These are phyloP conservation scores for Pugionium cornutum DNA, from an alignment of 345 rosid genomes.

Conservation along the genomic window DNA sequence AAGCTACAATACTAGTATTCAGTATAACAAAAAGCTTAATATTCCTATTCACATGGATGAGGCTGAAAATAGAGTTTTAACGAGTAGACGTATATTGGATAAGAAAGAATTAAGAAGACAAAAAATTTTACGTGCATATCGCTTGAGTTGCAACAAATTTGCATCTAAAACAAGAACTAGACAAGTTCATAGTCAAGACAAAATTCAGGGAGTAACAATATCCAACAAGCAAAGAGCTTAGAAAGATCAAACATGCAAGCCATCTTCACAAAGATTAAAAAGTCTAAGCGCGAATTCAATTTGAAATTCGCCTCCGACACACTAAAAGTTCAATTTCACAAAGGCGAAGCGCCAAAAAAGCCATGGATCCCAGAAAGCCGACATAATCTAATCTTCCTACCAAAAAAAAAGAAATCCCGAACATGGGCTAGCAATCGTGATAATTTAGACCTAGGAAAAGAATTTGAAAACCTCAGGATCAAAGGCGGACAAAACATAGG, in stretches of 20 bases:
- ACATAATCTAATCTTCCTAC: too few relatives aligned
- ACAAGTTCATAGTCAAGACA: neutral
- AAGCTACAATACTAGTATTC: constrained; percentile 9
- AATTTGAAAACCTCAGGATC: constrained; percentile 16
- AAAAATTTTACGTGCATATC: neutral
- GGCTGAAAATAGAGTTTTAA: neutral
- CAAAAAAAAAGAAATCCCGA: neutral
- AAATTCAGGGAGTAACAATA: neutral
- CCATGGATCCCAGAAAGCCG: too few relatives aligned
- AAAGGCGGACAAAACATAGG: constrained; percentile 15
- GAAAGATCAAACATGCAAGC: too few relatives aligned
- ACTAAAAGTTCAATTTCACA: neutral
- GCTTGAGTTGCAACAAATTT: neutral
- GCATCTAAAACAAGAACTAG: neutral
- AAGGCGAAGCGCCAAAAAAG: neutral
- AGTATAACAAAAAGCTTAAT: neutral
- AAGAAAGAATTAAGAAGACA: neutral
- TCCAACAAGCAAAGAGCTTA: neutral
- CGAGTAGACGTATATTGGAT: too few relatives aligned
- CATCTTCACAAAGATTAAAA: too few relatives aligned
- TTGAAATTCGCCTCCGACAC: too few relatives aligned
- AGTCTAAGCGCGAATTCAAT: too few relatives aligned
- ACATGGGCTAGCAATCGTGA: neutral
- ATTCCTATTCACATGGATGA: neutral
- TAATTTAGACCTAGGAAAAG: neutral